Evolutionary conservation across 805 yeast species (phyloP), one percentile per base, ranked within the genome.

Genomic region (Candida tammaniensis): DNA sequence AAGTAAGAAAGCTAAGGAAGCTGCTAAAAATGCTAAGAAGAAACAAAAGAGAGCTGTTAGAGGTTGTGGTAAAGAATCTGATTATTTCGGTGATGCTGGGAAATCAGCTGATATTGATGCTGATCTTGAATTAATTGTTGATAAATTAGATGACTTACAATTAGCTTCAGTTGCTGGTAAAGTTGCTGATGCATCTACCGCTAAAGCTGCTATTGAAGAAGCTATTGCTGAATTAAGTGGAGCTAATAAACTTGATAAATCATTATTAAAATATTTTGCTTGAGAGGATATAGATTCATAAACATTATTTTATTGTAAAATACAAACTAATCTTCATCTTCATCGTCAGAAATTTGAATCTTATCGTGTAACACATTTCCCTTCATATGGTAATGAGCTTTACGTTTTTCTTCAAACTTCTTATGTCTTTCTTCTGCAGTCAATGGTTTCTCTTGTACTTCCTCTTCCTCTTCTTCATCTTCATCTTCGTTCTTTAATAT

Each of bases 11-110:
- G 82, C 87, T 52, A 91, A 91, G 76, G 95, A 91, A 74, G 83
- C 91, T 50, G 95, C 95, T 60, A 96, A 93, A 76, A 86, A 85
- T 50, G 96, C 96, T 35, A 89, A 87, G 76, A 93, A 93, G 95
- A 93, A 93, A 85, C 85, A 86, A 71, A 86, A 86, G 82, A 82
- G 95, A 73, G 64, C 80, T 26, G 64, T 93, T 47, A 86, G 98
- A 77, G 64, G 67, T 51, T 72, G 88, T 39, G 86, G 79, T 47
- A 87, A 89, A 73, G 96, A 86, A 27, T 78, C 72, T 49, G 84
- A 73, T 39, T 87, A 86, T 76, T 88, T 87, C 49, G 93, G 93
- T 49, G 87, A 82, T 52, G 83, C 80, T 39, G 76, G 64, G 42
- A 76, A 77, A 42, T 74, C 91, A 31, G 70, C 77, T 40, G 64